Evolutionary conservation across 2,329 filamentous ascomycete genomes (phyloP).

Genomic region (Talaromyces piceae): DNA sequence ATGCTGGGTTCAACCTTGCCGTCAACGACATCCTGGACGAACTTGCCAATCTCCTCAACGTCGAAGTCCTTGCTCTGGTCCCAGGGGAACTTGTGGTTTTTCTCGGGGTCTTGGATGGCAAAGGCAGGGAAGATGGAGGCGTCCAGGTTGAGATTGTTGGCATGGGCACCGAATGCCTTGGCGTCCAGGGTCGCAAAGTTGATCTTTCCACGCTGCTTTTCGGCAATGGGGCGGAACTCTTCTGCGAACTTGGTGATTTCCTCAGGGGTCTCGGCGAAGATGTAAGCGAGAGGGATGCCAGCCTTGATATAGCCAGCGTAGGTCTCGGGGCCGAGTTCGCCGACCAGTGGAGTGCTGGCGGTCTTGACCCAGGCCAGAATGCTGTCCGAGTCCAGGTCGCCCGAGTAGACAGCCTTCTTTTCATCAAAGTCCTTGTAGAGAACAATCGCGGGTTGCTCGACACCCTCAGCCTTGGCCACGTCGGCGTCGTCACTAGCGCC

Average conservation of each 20-base stretch:
- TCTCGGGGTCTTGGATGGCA: constrained; percentile 89
- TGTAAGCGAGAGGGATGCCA: constrained; percentile 89
- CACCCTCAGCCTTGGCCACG: constrained; percentile 82
- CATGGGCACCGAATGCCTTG: constrained; percentile 87
- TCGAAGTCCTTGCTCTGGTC: constrained; percentile 76
- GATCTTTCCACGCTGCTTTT: constrained; percentile 87
- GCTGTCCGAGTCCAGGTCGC: constrained; percentile 71
- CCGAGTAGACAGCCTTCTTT: constrained; percentile 77
- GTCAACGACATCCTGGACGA: constrained; percentile 74
- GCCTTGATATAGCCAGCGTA: constrained; percentile 91
- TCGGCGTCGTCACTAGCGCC: constrained; percentile 75
- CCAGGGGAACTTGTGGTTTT: constrained; percentile 96
- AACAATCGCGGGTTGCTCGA: constrained; percentile 77
- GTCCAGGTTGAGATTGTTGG: constrained; percentile 94
- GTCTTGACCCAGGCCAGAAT: constrained; percentile 80
- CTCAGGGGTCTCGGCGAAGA: constrained; percentile 88
- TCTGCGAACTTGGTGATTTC: constrained; percentile 74
- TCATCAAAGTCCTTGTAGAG: constrained; percentile 98
- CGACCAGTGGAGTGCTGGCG: constrained; percentile 79
- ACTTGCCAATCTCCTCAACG: constrained; percentile 64
- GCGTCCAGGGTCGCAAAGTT: constrained; percentile 99
- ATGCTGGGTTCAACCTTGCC: constrained; percentile 93
- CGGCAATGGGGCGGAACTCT: constrained; percentile 74
- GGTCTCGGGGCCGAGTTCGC: constrained; percentile 94
- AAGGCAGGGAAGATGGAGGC: constrained; percentile 93